Percentiles rank a stretch among this genome's conserved stretches.
These are phyloP conservation scores for Fusarium duplospermum DNA, from an alignment of 2,329 filamentous ascomycete genomes.

Conservation along the genomic window DNA sequence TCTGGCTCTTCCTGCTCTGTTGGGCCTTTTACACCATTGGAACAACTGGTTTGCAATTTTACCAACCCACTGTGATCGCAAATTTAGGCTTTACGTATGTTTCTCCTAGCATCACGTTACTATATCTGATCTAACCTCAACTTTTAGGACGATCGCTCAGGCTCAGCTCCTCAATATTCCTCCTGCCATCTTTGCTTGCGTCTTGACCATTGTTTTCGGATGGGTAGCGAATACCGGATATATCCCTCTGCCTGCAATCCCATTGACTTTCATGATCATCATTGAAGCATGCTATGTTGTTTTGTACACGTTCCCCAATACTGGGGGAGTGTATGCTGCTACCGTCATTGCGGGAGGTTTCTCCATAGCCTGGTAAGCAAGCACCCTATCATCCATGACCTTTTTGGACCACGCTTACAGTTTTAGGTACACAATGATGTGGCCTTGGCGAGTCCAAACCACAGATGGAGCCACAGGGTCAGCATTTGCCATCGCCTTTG, in stretches of 20 bases:
- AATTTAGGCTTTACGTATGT: constrained; percentile 47
- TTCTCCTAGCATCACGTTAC: background rate
- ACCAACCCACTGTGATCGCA: constrained; percentile 57
- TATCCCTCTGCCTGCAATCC: background rate
- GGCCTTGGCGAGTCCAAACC: constrained; percentile 45
- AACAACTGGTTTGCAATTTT: constrained; percentile 55
- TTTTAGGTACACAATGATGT: constrained; percentile 52
- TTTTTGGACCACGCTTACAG: background rate
- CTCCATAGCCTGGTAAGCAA: constrained; percentile 12
- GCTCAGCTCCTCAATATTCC: background rate
- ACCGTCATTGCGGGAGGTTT: constrained; percentile 58
- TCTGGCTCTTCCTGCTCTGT: constrained; percentile 59
- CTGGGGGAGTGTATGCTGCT: constrained; percentile 59
- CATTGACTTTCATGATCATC: background rate
- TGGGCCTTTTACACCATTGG: constrained; percentile 59
- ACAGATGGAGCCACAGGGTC: constrained; percentile 24
- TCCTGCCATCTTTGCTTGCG: constrained; percentile 30
- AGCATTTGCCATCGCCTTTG: constrained; percentile 24
- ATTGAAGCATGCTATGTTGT: background rate
- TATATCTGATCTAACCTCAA: background rate
- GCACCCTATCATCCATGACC: background rate
- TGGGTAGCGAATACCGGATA: background rate
- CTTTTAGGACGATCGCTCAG: constrained; percentile 46
- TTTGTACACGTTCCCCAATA: background rate
- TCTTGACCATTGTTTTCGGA: constrained; percentile 38